Base-by-base conservation (phyloP, 1,139 yeast genomes). In the Pichia sp. region DNA sequence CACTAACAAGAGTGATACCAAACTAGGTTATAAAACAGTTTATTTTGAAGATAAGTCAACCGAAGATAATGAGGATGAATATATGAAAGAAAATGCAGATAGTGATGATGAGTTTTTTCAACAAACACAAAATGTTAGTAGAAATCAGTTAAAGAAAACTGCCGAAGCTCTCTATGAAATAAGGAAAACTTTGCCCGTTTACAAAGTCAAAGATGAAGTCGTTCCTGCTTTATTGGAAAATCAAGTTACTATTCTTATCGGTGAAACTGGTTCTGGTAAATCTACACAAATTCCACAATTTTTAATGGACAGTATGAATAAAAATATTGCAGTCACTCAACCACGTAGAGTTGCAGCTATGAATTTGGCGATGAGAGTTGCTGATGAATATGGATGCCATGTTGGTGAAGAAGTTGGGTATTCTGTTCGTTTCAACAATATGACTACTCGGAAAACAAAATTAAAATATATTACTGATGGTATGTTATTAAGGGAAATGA, bases 321-420 rank as follows among this genome's bases (percentile, higher is more conserved):
- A 80, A 55, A 52, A 53, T 22, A 83, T 93, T 19, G 98, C 96
- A 0, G 91, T 93, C 9, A 93, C 99, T 0, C 99, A 93, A 70
- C 99, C 99, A 3, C 83, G 99, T 71, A 79, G 99, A 66, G 99
- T 93, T 38, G 99, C 99, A 1, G 99, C 99, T 2, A 89, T 95
- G 48, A 90, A 90, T 56, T 76, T 93, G 65, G 99, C 99, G 0
- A 80, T 86, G 29, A 84, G 99, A 70, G 99, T 93, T 2, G 82
- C 96, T 27, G 91, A 88, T 61, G 99, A 93, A 67, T 76, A 78
- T 63, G 96, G 96, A 0, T 80, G 87, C 56, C 67, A 67, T 16
- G 67, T 93, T 13, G 99, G 99, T 14, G 77, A 77, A 36, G 83
- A 80, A 53, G 96, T 93, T n/a, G 99, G 99, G 56, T 93, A 89